Base-by-base conservation (phyloP, 2,329 filamentous ascomycete genomes). In the Diaporthe amygdali region DNA sequence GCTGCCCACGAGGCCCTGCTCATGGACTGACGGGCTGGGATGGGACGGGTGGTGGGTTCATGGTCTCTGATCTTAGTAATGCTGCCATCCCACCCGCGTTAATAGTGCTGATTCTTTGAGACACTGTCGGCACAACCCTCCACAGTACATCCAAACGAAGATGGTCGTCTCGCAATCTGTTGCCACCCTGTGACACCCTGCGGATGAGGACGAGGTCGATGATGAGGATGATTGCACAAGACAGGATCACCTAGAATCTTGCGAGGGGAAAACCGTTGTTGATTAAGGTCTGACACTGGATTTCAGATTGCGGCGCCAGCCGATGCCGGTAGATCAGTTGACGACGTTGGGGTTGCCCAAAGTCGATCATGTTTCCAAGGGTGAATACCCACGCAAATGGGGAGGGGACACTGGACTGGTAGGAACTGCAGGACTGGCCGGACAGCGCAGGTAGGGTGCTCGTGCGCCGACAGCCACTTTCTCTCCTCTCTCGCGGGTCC, bases 81-180 rank as follows among this genome's bases (percentile, higher is more conserved):
- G 66, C 67, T 46, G 27, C 55, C 66, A 66, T 59, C 70, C 54
- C 66, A 69, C 59, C 47, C 39, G 32, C 61, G 32, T 30, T 67
- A 67, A 51, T 70, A 70, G 71, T 64, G 71, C 71, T 73, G 63
- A 73, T 66, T 39, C 54, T 55, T 30, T 71, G 71, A 73, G 71
- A 71, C 71, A 73, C 61, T 49, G 61, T 67, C 49, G 34, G 61
- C 61, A 30, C 67, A 70, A 70, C 46, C 47, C 68, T n/a, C n/a
- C n/a, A n/a, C n/a, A n/a, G n/a, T 69, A 52, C 44, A 55, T n/a
- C 55, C 55, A 64, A 27, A 49, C 34, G 52, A 44, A 68, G 49
- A 47, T 37, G 49, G 37, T 47, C 46, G 69, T 66, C 55, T 68
- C 69, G 68, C 68, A 68, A 66, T 68, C 64, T 71, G 27, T 72